Evolutionary conservation across 257 asterid genomes (phyloP).

Genomic region (Galeopsis tetrahit): DNA sequence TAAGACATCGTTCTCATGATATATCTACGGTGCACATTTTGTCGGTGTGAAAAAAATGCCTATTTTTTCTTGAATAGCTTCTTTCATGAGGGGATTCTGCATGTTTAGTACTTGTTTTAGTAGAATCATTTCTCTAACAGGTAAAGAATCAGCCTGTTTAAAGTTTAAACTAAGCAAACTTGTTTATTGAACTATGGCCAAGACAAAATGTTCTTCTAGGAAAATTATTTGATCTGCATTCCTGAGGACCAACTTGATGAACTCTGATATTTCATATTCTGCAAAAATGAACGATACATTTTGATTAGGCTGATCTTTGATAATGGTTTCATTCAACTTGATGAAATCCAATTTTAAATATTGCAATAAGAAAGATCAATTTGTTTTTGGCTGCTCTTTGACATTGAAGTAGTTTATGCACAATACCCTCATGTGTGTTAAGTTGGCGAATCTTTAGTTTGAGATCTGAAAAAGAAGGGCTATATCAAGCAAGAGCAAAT

Average conservation of each 20-base stretch:
- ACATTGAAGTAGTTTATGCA: too few relatives aligned
- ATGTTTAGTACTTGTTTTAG: not conserved
- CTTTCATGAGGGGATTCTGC: conserved; percentile 2
- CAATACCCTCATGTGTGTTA: too few relatives aligned
- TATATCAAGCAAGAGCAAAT: not conserved
- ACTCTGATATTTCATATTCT: not conserved
- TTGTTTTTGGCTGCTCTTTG: not conserved
- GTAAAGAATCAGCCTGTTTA: not conserved
- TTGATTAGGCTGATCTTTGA: not conserved
- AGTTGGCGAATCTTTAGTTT: too few relatives aligned
- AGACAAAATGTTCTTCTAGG: not conserved
- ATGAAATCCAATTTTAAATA: not conserved
- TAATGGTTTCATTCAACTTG: not conserved
- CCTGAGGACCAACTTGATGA: not conserved
- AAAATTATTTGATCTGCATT: not conserved
- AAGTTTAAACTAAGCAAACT: not conserved
- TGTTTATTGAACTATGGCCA: conserved; percentile 21
- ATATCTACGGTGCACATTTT: not conserved
- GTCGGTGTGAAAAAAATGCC: not conserved
- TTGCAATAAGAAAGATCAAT: conserved; percentile 4
- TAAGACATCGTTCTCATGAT: not conserved
- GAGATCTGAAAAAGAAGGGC: too few relatives aligned
- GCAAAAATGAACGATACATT: not conserved
- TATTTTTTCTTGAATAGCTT: conserved; percentile 6
- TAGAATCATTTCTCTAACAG: conserved; percentile 10